Conservation (phyloP, 192 early-diverging fungal genomes). For the Gryganskiella cystojenkinii region DNA sequence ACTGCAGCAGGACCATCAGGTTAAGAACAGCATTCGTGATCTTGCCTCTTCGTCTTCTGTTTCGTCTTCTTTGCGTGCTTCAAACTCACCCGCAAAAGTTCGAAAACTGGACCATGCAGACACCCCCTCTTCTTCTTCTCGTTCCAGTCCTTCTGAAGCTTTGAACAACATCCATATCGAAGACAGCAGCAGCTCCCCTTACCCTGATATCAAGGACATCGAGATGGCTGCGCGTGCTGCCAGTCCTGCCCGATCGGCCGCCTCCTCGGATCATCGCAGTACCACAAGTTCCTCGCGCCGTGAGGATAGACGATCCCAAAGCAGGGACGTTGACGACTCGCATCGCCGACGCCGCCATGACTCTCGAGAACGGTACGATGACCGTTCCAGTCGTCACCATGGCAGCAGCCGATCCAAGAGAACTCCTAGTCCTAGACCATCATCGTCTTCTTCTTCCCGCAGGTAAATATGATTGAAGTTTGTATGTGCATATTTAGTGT, state of each 20-base stretch:
- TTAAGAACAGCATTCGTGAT: conserved; percentile 58
- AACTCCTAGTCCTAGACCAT: conserved; percentile 29
- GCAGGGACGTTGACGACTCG: conserved; percentile 32
- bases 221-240: conserved; percentile 44
- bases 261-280: conserved; percentile 32
- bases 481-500: not conserved
- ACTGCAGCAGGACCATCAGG: conserved; percentile 45
- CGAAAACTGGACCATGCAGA: conserved; percentile 55
- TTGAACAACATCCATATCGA: conserved; percentile 39
- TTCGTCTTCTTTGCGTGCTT: conserved; percentile 44
- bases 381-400: conserved; percentile 18
- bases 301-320: conserved; percentile 19
- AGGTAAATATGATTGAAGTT: conserved; percentile 4
- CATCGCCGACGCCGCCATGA: conserved; percentile 29
- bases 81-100: conserved; percentile 53
- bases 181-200: conserved; percentile 1
- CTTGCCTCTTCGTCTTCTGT: conserved; percentile 43
- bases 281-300: conserved; percentile 26
- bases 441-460: conserved; percentile 33
- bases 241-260: conserved; percentile 26
- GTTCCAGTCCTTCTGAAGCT: conserved; percentile 44
- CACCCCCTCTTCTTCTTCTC: conserved; percentile 36
- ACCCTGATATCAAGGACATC: conserved; percentile 17
- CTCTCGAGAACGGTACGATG: conserved; percentile 27
- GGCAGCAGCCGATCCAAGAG: conserved; percentile 26